Percentiles rank a stretch among this genome's conserved stretches.
Conservation (phyloP, 2,329 filamentous ascomycete genomes). For the Dactylonectria macrodidyma region DNA sequence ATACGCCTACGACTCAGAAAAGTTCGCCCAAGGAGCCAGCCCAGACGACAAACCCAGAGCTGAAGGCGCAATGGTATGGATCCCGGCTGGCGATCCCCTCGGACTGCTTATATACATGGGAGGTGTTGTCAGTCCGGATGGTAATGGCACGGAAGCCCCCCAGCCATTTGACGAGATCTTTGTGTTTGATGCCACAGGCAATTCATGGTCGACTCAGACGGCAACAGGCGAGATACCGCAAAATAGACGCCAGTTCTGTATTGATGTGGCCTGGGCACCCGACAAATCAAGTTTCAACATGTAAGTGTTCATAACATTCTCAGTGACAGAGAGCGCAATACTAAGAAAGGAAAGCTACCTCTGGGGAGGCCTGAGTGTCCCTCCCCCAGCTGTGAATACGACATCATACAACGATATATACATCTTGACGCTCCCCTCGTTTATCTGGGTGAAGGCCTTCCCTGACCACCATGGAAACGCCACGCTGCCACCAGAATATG, state of each 20-base stretch:
- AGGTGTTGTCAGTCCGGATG: conserved; percentile 57
- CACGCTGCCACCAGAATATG: conserved; percentile 50
- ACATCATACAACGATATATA: conserved; percentile 67
- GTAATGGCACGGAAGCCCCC: conserved; percentile 60
- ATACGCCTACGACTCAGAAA: conserved; percentile 11
- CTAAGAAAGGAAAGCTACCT: conserved; percentile 56
- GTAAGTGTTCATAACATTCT: conserved; percentile 49
- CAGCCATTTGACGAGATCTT: conserved; percentile 64
- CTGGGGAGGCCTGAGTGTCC: conserved; percentile 69
- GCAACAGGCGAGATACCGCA: conserved; percentile 65
- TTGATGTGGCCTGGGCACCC: conserved; percentile 68
- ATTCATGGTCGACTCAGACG: conserved; percentile 41
- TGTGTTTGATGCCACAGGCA: conserved; percentile 66
- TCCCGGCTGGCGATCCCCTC: conserved; percentile 67
- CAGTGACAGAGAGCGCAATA: neutral
- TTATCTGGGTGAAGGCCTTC: conserved; percentile 70
- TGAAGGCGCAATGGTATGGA: conserved; percentile 70
- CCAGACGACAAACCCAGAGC: conserved; percentile 55
- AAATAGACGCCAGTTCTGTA: conserved; percentile 70
- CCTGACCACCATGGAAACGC: conserved; percentile 54
- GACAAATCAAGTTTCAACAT: conserved; percentile 74
- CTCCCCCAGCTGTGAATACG: conserved; percentile 49
- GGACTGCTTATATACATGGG: conserved; percentile 74
- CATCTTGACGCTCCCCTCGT: conserved; percentile 64
- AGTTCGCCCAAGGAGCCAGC: neutral